Evolutionary conservation across 306 rosid genomes (phyloP).

Genomic region (Begonia masoniana): DNA sequence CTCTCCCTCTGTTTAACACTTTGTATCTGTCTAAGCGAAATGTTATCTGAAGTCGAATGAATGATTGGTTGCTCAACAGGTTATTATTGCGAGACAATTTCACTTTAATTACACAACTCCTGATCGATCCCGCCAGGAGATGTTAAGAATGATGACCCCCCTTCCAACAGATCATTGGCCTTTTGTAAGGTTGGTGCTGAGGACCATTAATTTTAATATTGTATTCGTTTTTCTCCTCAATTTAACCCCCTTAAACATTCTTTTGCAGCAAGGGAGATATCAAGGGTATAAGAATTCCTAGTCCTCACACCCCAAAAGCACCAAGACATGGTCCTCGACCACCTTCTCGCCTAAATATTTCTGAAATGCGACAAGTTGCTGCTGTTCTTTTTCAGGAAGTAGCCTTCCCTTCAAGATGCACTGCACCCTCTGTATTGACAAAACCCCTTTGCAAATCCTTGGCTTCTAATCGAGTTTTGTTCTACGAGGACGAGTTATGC

Average conservation of each 20-base stretch:
- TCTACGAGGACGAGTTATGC: slow-evolving; percentile 92
- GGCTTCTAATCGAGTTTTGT: slow-evolving; percentile 83
- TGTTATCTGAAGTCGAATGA: background rate
- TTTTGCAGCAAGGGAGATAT: slow-evolving; percentile 62
- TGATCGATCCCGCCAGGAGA: slow-evolving; percentile 76
- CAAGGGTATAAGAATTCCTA: slow-evolving; percentile 35
- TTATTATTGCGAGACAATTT: slow-evolving; percentile 65
- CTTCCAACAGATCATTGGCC: slow-evolving; percentile 76
- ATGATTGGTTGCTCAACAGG: slow-evolving; percentile 25
- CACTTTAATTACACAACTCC: slow-evolving; percentile 90
- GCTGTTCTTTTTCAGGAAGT: slow-evolving; percentile 88
- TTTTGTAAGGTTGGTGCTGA: slow-evolving; percentile 33
- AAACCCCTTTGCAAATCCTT: slow-evolving; percentile 76
- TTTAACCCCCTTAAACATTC: background rate
- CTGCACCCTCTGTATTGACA: slow-evolving; percentile 56
- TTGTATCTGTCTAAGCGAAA: too few relatives aligned
- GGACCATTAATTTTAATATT: background rate
- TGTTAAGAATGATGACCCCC: slow-evolving; percentile 62
- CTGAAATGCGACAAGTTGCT: slow-evolving; percentile 86
- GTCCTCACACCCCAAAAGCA: slow-evolving; percentile 86
- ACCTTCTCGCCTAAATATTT: slow-evolving; percentile 77
- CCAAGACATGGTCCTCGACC: slow-evolving; percentile 90
- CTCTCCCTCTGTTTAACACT: slow-evolving; percentile 2
- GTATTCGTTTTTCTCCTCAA: background rate
- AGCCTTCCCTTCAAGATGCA: slow-evolving; percentile 54